Evolutionary conservation across 2,329 filamentous ascomycete genomes (phyloP), one percentile per base, ranked within the genome.

Genomic region (Gyromitra esculenta): DNA sequence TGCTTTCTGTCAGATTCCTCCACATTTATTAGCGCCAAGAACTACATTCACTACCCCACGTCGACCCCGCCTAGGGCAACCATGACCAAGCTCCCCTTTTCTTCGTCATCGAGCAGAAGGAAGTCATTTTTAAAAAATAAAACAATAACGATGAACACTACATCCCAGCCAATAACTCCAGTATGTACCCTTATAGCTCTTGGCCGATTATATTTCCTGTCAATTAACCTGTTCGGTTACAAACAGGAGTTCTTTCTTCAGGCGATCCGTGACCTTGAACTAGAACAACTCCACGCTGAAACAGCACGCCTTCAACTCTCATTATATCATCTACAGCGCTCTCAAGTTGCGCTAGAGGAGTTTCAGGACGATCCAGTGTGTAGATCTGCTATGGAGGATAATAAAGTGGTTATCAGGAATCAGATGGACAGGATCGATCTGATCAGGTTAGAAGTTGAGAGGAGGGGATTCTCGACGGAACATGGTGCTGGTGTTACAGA

Each of bases 211-310:
- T 9, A 35, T 21, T 52, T 15, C 41, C 15, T 35, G 15, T 50
- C 21, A 48, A 60, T 37, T 69, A 59, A 74, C 41, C 21, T 13
- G 39, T 21, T 37, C 43, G 9, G 43, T 45, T 67, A 2, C 35
- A 43, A 41, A 9, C 54, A 81, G 80, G 78, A 80, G 59, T 66
- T 77, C 60, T 81, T 81, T 43, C 77, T 76, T 25, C 68, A 60
- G 9, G 80, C 77, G 15, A 76, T 81, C 52, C 67, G 69, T 8
- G 78, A 79, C 9, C 80, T 81, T 25, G 77, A 80, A 45, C 69
- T 81, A 5, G 72, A 79, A 41, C 79, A 80, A 45, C 80, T 81
- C 54, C 79, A 81, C 65, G 63, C 75, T n/a, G 80, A 81, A 57
- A 66, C 73, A 0, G 60, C 79, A 6, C 80, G 80, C n/a, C 80